Conservation (phyloP, 2,329 filamentous ascomycete species). For the Fusarium sp. region DNA sequence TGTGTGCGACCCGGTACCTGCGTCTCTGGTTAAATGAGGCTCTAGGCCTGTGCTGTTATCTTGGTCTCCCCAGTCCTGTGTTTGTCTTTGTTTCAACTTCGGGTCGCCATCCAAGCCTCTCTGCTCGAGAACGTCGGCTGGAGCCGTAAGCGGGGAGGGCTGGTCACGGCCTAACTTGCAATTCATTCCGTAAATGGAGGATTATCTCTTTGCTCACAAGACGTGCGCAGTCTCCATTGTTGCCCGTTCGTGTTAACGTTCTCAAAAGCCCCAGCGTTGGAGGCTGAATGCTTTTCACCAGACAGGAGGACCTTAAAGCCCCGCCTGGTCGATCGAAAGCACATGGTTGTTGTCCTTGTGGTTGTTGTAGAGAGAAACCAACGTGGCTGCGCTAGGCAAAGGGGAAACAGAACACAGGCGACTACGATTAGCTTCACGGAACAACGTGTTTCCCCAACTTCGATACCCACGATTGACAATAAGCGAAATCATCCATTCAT, state of each 20-base stretch:
- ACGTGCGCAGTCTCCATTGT: constrained; percentile 3
- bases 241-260: constrained; percentile 16
- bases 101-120: constrained; percentile 29
- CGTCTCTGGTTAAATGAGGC: constrained; percentile 16
- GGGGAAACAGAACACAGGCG: not conserved
- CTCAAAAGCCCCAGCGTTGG: constrained; percentile 17
- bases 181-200: constrained; percentile 5
- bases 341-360: constrained; percentile 3
- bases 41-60: not conserved
- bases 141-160: constrained; percentile 5
- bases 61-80: constrained; percentile 5
- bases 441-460: constrained; percentile 17
- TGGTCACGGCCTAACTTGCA: not conserved
- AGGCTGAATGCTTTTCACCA: constrained; percentile 29
- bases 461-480: not conserved
- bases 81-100: constrained; percentile 15
- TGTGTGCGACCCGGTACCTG: constrained; percentile 27
- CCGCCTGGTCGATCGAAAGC: constrained; percentile 22
- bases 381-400: constrained; percentile 22
- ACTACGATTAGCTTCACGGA: constrained; percentile 18
- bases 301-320: constrained; percentile 7
- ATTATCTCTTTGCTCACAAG: not conserved
- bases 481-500: constrained; percentile 4
- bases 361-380: constrained; percentile 21
- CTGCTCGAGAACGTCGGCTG: constrained; percentile 29